Conservation (phyloP, 2,329 filamentous ascomycete species). For the Chrysosporium keratinophilum region DNA sequence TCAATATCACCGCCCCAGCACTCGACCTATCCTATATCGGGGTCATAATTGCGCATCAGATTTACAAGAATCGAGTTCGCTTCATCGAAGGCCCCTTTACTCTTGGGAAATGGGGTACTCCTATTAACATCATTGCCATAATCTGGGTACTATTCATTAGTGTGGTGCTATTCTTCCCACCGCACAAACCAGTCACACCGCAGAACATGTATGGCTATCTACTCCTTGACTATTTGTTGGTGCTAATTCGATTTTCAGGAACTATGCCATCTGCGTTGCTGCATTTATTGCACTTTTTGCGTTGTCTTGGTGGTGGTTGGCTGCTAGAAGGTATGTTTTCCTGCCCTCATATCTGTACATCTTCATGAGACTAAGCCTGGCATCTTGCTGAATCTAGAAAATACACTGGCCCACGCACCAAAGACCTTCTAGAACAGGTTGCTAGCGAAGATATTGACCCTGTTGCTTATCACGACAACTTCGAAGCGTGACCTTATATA, state of each 20-base stretch:
- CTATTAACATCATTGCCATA: conserved; percentile 48
- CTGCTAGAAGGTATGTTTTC: conserved; percentile 28
- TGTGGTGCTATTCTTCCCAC: conserved; percentile 48
- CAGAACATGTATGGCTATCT: conserved; percentile 37
- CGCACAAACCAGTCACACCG: conserved; percentile 38
- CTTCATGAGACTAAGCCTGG: not conserved
- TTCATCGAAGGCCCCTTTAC: conserved; percentile 51
- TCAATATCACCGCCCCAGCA: conserved; percentile 44
- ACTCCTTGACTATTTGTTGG: not conserved
- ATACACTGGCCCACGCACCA: conserved; percentile 51
- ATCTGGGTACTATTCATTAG: conserved; percentile 54
- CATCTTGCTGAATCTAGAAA: conserved; percentile 29
- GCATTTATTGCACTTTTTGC: conserved; percentile 42
- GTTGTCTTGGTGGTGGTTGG: conserved; percentile 40
- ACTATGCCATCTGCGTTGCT: conserved; percentile 41
- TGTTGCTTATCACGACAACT: conserved; percentile 5
- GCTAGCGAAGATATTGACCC: conserved; percentile 25
- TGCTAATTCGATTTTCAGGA: conserved; percentile 26
- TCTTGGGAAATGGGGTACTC: conserved; percentile 46
- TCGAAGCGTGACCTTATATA: conserved; percentile 8
- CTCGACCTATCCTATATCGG: conserved; percentile 48
- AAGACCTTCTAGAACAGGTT: conserved; percentile 37
- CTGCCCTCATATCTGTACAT: not conserved
- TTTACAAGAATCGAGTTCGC: conserved; percentile 43
- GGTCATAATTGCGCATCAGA: conserved; percentile 49